A percentile compares a stretch with the other conserved stretches of the same genome.
Evolutionary conservation across 2,329 filamentous ascomycete genomes (phyloP).

Genomic region (Intubia oerlemansii): DNA sequence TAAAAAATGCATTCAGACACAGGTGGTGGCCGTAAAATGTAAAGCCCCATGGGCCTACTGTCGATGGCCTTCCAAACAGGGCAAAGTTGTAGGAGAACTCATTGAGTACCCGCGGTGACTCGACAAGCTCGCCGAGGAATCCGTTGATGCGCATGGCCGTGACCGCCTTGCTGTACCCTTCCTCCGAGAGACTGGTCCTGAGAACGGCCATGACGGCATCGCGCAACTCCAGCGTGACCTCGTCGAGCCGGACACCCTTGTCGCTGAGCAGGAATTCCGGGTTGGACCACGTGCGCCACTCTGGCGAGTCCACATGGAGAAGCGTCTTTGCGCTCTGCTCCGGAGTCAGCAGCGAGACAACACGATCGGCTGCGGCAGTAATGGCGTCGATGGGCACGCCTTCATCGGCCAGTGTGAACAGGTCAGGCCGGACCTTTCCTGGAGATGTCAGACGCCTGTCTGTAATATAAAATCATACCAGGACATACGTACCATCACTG

Average conservation of each 20-base stretch:
- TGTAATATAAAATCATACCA: too few relatives aligned
- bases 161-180: slow-evolving; percentile 50
- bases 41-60: slow-evolving; percentile 43
- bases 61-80: slow-evolving; percentile 20
- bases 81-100: slow-evolving; percentile 42
- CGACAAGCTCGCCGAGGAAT: slow-evolving; percentile 48
- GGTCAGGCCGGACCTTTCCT: not conserved
- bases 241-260: slow-evolving; percentile 51
- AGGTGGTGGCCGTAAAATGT: slow-evolving; percentile 64
- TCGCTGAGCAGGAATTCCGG: slow-evolving; percentile 50
- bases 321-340: slow-evolving; percentile 25
- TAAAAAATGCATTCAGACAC: slow-evolving; percentile 49
- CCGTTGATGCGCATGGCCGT: slow-evolving; percentile 54
- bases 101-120: slow-evolving; percentile 43
- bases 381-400: too few relatives aligned
- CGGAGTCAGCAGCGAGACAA: slow-evolving; percentile 20
- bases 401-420: too few relatives aligned
- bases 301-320: slow-evolving; percentile 45
- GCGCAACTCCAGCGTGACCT: slow-evolving; percentile 19
- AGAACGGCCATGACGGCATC: slow-evolving; percentile 33
- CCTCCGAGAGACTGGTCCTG: slow-evolving; percentile 36
- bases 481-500: too few relatives aligned
- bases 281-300: slow-evolving; percentile 48
- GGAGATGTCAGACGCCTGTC: too few relatives aligned
- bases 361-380: too few relatives aligned